phyloP scores from a whole-genome alignment of 495 filamentous ascomycete species.

The Physcia stellaris region DNA sequence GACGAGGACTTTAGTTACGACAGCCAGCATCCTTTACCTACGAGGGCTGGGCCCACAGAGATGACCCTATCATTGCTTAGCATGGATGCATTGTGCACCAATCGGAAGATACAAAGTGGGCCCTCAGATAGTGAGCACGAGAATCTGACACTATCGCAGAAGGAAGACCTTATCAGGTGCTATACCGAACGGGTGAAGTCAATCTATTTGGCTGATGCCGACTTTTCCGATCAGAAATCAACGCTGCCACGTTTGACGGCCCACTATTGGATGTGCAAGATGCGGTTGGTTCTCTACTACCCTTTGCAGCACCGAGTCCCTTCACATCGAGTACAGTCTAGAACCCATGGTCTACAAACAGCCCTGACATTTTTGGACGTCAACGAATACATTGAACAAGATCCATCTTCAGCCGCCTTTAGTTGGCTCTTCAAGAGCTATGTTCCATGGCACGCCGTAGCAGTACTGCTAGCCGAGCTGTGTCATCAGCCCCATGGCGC shows the following conservation, averaged over 20 bases:
- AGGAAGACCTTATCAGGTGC: conserved; percentile 2
- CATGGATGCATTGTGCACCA: conserved; percentile 2
- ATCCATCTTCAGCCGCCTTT: conserved; percentile 17
- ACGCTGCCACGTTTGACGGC: conserved; percentile 11
- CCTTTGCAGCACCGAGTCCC: conserved; percentile 6
- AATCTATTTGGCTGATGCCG: conserved; percentile 9
- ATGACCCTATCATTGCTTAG: conserved; percentile 10
- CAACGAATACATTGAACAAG: conserved; percentile 8
- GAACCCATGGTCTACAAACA: conserved; percentile 4
- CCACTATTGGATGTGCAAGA: conserved; percentile 9
- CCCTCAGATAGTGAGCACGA: conserved; percentile 3
- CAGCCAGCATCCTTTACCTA: conserved; percentile 5
- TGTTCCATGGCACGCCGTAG: conserved; percentile 34
- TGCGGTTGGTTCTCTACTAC: conserved; percentile 12
- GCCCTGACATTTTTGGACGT: conserved; percentile 11
- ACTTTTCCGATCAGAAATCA: conserved; percentile 6
- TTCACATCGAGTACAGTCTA: conserved; percentile 1
- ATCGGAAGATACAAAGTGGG: conserved; percentile 1
- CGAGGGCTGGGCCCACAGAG: conserved; percentile 9
- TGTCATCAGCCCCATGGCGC: conserved; percentile 55
- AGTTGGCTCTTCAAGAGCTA: conserved; percentile 27
- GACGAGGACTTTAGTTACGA: conserved; percentile 13
- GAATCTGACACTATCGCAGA: conserved; percentile 1
- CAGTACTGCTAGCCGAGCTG: conserved; percentile 53
- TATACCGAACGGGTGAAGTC: conserved; percentile 6